Conservation (phyloP, 2,329 filamentous ascomycete species). For the Diaporthe sp. region DNA sequence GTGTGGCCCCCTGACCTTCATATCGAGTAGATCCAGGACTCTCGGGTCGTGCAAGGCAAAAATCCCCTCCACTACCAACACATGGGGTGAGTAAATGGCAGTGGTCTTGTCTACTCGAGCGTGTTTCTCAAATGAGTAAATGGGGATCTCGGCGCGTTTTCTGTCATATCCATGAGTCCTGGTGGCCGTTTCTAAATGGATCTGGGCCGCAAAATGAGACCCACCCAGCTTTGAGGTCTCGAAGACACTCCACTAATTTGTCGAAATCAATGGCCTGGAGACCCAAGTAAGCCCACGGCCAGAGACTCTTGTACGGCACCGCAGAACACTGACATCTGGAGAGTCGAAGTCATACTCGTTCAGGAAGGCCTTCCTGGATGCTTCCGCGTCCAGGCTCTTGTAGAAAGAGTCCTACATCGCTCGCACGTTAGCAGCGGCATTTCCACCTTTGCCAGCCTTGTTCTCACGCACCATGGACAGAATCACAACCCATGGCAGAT, state of each 20-base stretch:
- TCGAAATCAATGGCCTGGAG: conserved; percentile 90
- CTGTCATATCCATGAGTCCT: conserved; percentile 58
- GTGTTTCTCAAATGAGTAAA: conserved; percentile 97
- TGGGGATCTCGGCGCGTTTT: conserved; percentile 89
- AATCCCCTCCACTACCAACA: conserved; percentile 95
- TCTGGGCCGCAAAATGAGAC: conserved; percentile 44
- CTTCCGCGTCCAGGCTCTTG: conserved; percentile 85
- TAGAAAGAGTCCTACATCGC: conserved; percentile 90
- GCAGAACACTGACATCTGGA: conserved; percentile 71
- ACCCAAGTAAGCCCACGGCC: neutral
- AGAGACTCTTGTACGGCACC: neutral
- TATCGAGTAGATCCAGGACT: conserved; percentile 88
- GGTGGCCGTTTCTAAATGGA: neutral
- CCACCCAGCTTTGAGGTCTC: conserved; percentile 93
- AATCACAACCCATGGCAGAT: conserved; percentile 98
- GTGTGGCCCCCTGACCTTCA: conserved; percentile 72
- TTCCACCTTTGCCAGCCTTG: neutral
- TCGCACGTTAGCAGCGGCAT: neutral
- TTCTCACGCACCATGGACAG: conserved; percentile 84
- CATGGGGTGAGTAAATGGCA: conserved; percentile 95
- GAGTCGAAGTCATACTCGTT: conserved; percentile 98
- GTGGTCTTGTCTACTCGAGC: conserved; percentile 84
- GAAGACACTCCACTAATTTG: conserved; percentile 81
- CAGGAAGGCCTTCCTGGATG: conserved; percentile 84
- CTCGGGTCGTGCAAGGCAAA: conserved; percentile 92